A percentile compares a stretch with the other conserved stretches of the same genome.
These are phyloP conservation scores for Fraxinus baroniana DNA, from an alignment of 305 asterid genomes.

Conservation along the genomic window DNA sequence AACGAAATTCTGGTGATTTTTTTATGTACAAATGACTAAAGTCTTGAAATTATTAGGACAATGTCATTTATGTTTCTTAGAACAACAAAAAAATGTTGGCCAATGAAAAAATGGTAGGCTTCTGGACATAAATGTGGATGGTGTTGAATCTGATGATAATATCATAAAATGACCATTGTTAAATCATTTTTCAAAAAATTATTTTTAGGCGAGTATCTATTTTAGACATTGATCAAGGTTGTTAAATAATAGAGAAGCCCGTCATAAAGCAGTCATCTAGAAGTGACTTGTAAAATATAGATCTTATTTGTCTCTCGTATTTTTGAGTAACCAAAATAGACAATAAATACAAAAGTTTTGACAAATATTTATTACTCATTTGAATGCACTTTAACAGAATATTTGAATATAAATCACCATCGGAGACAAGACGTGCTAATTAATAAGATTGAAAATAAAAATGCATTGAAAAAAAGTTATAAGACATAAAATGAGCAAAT, in stretches of 20 bases:
- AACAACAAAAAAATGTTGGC: neutral
- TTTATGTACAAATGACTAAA: too few species aligned
- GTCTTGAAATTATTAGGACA: neutral
- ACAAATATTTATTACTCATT: neutral
- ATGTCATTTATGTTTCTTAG: neutral
- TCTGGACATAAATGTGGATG: neutral
- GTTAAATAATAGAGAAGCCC: neutral
- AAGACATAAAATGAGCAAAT: neutral
- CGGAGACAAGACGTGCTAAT: neutral
- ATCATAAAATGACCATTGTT: neutral
- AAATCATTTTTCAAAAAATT: neutral
- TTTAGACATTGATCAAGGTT: neutral
- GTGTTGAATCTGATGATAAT: neutral
- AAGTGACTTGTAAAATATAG: neutral
- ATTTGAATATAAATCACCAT: neutral
- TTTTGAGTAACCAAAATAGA: neutral
- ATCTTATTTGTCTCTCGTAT: neutral
- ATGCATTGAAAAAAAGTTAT: neutral
- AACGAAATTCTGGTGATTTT: too few species aligned
- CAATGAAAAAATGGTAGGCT: neutral
- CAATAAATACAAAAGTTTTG: neutral
- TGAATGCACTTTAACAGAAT: too few species aligned
- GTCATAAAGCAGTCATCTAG: neutral
- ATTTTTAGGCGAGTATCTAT: neutral
- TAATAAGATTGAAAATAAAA: too few species aligned